These are phyloP conservation scores for Chlamydomonas schloesseri DNA, from an alignment of 139 green algal genomes.

Conservation along the genomic window DNA sequence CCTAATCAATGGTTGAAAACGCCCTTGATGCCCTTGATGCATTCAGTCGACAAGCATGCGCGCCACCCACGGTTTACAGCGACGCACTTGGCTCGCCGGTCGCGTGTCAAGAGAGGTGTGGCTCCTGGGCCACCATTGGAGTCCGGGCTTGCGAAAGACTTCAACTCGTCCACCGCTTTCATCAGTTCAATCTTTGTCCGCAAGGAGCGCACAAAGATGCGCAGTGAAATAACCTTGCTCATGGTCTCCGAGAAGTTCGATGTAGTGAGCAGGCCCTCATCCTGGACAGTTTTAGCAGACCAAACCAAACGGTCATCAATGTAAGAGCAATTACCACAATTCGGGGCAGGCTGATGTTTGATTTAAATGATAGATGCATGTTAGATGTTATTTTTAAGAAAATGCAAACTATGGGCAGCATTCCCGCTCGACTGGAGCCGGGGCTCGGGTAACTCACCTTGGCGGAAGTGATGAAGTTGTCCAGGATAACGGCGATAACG, in stretches of 20 bases:
- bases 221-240: constrained; percentile 34
- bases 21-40: no score
- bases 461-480: constrained; percentile 62
- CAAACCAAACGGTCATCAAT: no score
- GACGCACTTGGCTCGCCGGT: no score
- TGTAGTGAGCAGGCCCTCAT: constrained; percentile 38
- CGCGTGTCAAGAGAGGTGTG: no score
- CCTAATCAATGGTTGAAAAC: no score
- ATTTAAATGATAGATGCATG: background rate
- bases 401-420: no score
- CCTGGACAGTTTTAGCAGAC: no score
- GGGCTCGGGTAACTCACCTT: background rate
- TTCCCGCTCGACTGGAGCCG: no score
- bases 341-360: background rate
- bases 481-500: constrained; percentile 75
- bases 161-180: background rate
- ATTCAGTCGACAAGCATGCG: no score
- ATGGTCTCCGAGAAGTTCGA: constrained; percentile 36
- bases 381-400: background rate
- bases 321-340: no score
- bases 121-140: no score
- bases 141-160: background rate
- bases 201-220: constrained; percentile 45
- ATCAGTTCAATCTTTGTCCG: constrained; percentile 32
- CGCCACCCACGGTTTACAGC: no score